Percentiles rank a stretch among this genome's conserved stretches.
Conservation (phyloP, 495 filamentous ascomycete species). For the Penicillium arizonense region DNA sequence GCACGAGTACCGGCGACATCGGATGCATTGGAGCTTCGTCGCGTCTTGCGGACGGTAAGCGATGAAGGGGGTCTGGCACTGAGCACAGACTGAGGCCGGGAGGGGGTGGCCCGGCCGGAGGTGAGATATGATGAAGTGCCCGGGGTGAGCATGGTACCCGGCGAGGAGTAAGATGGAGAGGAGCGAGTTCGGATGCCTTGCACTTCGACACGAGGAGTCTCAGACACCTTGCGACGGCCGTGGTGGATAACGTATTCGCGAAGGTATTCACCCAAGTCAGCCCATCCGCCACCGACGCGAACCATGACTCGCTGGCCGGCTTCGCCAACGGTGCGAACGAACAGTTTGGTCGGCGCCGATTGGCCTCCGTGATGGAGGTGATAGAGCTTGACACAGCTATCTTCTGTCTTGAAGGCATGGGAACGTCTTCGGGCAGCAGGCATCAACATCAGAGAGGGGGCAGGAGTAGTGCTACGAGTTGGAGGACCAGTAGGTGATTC, state of each 20-base stretch:
- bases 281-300: constrained; percentile 94
- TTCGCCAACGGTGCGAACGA: constrained; percentile 88
- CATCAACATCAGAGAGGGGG: constrained; percentile 68
- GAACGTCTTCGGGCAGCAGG: constrained; percentile 51
- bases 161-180: constrained; percentile 34
- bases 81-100: constrained; percentile 34
- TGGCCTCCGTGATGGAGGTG: constrained; percentile 84
- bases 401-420: constrained; percentile 35
- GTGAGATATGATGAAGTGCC: constrained; percentile 14
- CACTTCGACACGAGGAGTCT: constrained; percentile 43
- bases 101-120: constrained; percentile 32
- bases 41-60: constrained; percentile 38
- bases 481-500: constrained; percentile 35
- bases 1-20: constrained; percentile 31
- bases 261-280: constrained; percentile 92
- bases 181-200: constrained; percentile 36
- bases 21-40: constrained; percentile 39
- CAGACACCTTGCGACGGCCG: constrained; percentile 49
- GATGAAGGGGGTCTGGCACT: constrained; percentile 40
- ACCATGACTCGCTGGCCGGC: constrained; percentile 95
- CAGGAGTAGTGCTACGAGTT: constrained; percentile 50
- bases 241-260: constrained; percentile 91
- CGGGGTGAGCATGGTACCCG: constrained; percentile 21
- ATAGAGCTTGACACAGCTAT: constrained; percentile 79
- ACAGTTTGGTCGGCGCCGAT: constrained; percentile 85